Base-by-base conservation (phyloP, 331 rosid genomes). In the Saraca asoca region DNA sequence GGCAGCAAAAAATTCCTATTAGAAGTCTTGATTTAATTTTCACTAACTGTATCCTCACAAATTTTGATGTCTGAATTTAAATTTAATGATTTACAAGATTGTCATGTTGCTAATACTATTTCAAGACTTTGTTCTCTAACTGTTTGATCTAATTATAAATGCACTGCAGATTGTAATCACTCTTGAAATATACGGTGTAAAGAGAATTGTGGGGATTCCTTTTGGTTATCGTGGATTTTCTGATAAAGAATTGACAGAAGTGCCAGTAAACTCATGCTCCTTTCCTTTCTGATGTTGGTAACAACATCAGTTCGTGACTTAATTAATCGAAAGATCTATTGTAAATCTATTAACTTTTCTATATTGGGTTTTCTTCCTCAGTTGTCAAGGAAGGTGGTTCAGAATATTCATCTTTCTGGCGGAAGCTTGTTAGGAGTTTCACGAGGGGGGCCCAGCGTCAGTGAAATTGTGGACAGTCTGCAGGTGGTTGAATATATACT, bases 401-500 rank as follows among this genome's bases (percentile, higher is more conserved):
- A 94, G 79, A 94, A 94, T 62, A 79, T 94, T 80, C 99, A 94
- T 85, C 97, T 94, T 73, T 94, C 99, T 75, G 99, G 99, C 33
- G 99, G 99, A 82, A 90, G 99, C 75, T 74, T 94, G 78, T 80
- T 94, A 77, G 99, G 99, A 72, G 97, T 94, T 69, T 94, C 99
- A 5, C 92, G 97, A 41, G 99, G 99, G 54, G 97, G 91, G 54
- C 96, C 97, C 66, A 59, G 76, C 9, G 91, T 88, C 62, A 70
- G 74, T 76, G 79, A 85, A 65, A 88, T 94, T 12, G 99, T 88
- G 70, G 95, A 90, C 85, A 75, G 85, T 73, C 61, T 94, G 86
- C 81, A 84, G 92, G 99, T 94, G 34, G 1, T 63, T 63, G 15
- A 58, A 62, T 62, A 70, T 58, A 58, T 52, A 12, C 65, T 68